Base-by-base conservation (phyloP, 2,329 filamentous ascomycete species). In the Claviceps digitariae region DNA sequence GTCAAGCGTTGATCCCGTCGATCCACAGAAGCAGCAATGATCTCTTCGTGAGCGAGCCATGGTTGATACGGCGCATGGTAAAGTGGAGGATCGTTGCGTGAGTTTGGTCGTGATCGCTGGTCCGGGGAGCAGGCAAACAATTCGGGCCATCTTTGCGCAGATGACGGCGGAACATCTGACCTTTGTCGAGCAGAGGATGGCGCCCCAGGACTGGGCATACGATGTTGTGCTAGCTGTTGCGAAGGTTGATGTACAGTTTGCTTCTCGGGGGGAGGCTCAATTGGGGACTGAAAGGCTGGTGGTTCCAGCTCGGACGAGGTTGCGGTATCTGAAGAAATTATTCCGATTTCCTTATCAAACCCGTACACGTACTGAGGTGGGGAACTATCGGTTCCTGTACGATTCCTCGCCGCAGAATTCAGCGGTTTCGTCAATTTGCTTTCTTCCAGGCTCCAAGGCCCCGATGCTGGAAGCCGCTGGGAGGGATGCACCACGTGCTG, bases 401-500 rank as follows among this genome's bases (percentile, higher is more conserved):
- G 65, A 49, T 67, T 67, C 51, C 64, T 65, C 10, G 62, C 59
- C 2, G 67, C 61, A 3, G 57, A 54, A 51, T 69, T 65, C 20
- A 80, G 67, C 27, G 78, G 78, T 56, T 77, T 72, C 1, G 72
- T 65, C 38, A 81, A 66, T 54, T 76, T 71, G 10, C 78, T 81
- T 63, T 79, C 76, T 57, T 80, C 71, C 6, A 77, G 63, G 50
- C 73, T 76, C 77, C 78, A 81, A 20, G 68, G 67, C 0, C 71
- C 72, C n/a, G 67, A 64, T 1, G 70, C 71, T 27, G 70, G 69
- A 3, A 74, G 65, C 29, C 61, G 67, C 36, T 72, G 69, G 8
- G 72, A 63, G 10, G 71, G 68, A 43, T 72, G 73, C 31, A 51
- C 15, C 51, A 45, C 43, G 10, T 23, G 47, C 23, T 36, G 46